phyloP scores from a whole-genome alignment of 2,329 filamentous ascomycete genomes.

The Beauveria brongniartii region DNA sequence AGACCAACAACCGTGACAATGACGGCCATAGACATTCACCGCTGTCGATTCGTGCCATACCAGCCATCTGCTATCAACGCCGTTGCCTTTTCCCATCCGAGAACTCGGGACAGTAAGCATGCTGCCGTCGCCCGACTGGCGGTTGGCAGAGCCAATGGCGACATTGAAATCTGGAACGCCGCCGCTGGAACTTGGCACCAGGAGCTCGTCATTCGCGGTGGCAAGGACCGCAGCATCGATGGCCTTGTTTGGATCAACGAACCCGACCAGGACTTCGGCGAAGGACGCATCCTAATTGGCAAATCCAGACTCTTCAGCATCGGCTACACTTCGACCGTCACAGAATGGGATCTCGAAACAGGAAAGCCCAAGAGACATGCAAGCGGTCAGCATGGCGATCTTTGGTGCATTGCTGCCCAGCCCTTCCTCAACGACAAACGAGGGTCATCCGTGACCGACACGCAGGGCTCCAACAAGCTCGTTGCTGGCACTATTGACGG shows the following conservation, averaged over 20 bases:
- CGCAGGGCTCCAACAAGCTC: conserved; percentile 49
- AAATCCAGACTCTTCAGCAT: conserved; percentile 89
- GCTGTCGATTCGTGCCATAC: conserved; percentile 91
- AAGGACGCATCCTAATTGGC: conserved; percentile 56
- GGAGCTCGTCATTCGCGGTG: conserved; percentile 76
- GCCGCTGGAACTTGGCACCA: conserved; percentile 77
- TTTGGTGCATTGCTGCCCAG: conserved; percentile 92
- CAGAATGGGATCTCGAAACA: conserved; percentile 86
- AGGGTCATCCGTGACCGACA: conserved; percentile 18
- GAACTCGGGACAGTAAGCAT: conserved; percentile 36
- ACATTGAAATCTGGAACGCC: conserved; percentile 98
- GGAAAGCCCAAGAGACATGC: conserved; percentile 73
- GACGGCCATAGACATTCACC: conserved; percentile 79
- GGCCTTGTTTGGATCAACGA: conserved; percentile 88
- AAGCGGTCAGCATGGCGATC: conserved; percentile 87
- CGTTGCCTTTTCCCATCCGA: conserved; percentile 81
- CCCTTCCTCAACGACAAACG: conserved; percentile 41
- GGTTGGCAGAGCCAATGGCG: conserved; percentile 85
- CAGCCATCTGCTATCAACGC: conserved; percentile 89
- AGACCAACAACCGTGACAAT: conserved; percentile 11
- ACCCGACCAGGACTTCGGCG: conserved; percentile 59
- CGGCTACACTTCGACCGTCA: conserved; percentile 84
- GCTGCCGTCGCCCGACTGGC: conserved; percentile 64
- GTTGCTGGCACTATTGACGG: conserved; percentile 88
- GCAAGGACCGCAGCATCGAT: conserved; percentile 80